Percentiles rank a stretch among this genome's conserved stretches.
phyloP scores from a whole-genome alignment of 805 yeast species.

The Yarrowia sp. region DNA sequence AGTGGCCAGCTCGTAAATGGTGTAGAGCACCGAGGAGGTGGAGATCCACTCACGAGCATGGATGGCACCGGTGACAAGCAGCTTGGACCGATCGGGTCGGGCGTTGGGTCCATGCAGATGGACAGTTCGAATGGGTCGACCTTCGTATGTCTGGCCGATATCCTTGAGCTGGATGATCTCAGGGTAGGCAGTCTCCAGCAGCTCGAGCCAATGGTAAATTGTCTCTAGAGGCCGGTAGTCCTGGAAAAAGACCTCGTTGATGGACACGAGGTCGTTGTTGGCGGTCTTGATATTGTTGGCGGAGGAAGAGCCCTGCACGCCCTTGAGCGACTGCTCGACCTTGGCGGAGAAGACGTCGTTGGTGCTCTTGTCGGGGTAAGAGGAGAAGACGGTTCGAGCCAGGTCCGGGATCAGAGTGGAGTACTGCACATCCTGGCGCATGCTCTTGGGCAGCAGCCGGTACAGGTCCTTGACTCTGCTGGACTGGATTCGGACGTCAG shows the following conservation, averaged over 20 bases:
- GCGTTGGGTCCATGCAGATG: constrained; percentile 46
- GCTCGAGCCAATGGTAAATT: constrained; percentile 68
- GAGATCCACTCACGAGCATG: constrained; percentile 93
- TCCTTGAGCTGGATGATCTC: constrained; percentile 56
- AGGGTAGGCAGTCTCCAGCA: constrained; percentile 60
- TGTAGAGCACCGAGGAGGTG: constrained; percentile 62
- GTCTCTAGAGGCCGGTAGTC: constrained; percentile 65
- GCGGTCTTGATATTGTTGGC: not conserved
- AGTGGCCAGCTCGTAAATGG: constrained; percentile 47
- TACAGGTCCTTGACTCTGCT: constrained; percentile 30
- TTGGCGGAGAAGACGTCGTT: not conserved
- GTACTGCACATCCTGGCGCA: constrained; percentile 29
- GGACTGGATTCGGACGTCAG: constrained; percentile 32
- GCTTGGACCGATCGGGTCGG: constrained; percentile 50
- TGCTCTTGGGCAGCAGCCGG: constrained; percentile 30
- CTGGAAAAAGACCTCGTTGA: constrained; percentile 52
- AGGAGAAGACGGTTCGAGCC: constrained; percentile 33
- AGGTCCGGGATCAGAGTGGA: constrained; percentile 32
- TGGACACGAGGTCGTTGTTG: not conserved
- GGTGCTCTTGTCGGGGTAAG: constrained; percentile 29
- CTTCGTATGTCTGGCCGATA: constrained; percentile 75
- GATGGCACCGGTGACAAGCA: constrained; percentile 76
- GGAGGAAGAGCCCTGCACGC: not conserved
- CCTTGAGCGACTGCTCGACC: not conserved
- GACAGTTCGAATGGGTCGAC: constrained; percentile 63